Percentiles rank a stretch among this genome's conserved stretches.
Evolutionary conservation across 2,329 filamentous ascomycete genomes (phyloP).

Genomic region (Aurifilum marmelostoma): DNA sequence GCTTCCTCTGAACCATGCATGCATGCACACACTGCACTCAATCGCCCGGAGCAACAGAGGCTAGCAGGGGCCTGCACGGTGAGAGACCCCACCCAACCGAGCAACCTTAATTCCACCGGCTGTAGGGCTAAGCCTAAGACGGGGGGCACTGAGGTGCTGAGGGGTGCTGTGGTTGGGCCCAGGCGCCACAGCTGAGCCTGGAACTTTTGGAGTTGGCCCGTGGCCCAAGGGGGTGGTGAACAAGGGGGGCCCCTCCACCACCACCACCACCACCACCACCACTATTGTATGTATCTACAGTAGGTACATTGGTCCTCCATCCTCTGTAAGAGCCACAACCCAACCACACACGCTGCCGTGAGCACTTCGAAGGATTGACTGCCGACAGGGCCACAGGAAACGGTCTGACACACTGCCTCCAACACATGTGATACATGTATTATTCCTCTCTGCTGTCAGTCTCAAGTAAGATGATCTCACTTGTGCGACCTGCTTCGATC

Average conservation of each 20-base stretch:
- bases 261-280: too few relatives aligned
- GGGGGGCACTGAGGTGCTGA: background rate
- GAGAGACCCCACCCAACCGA: background rate
- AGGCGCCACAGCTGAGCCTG: background rate
- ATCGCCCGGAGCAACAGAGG: background rate
- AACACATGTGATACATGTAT: slow-evolving; percentile 7
- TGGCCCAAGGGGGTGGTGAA: background rate
- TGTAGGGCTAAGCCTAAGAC: background rate
- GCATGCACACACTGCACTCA: background rate
- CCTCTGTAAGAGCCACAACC: background rate
- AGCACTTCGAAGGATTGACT: background rate
- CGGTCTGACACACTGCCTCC: slow-evolving; percentile 10
- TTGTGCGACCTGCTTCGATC: background rate
- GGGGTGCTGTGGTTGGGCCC: background rate
- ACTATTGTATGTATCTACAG: too few relatives aligned
- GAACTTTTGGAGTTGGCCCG: background rate
- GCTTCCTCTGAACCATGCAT: background rate
- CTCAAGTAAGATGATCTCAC: background rate
- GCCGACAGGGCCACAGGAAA: background rate
- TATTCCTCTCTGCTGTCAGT: background rate
- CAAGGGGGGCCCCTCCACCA: too few relatives aligned
- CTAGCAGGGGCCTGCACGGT: background rate
- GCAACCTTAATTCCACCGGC: background rate
- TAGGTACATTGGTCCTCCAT: background rate
- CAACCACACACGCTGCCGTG: background rate